Evolutionary conservation across 2,329 filamentous ascomycete genomes (phyloP).

Genomic region (Neopestalotiopsis clavispora): DNA sequence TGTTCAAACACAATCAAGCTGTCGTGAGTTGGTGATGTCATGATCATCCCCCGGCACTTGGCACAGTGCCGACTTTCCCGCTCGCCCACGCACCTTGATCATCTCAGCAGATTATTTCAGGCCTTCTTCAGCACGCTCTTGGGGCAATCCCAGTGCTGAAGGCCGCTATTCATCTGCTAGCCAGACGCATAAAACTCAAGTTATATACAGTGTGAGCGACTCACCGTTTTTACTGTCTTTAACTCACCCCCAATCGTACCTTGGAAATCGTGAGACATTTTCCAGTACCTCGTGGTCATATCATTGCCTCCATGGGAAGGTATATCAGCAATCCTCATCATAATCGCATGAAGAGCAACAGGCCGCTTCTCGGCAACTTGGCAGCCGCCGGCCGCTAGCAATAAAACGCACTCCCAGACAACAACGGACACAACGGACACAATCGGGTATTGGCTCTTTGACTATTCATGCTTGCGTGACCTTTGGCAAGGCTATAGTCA

Average conservation of each 20-base stretch:
- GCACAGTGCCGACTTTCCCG: background rate
- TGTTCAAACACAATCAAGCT: background rate
- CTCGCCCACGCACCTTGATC: background rate
- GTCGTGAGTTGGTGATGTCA: slow-evolving; percentile 6
- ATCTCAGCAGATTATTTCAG: background rate
- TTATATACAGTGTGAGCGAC: background rate
- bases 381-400: background rate
- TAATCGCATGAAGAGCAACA: slow-evolving; percentile 9
- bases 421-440: background rate
- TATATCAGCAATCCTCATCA: slow-evolving; percentile 16
- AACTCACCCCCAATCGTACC: background rate
- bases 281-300: slow-evolving; percentile 3
- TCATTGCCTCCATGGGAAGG: slow-evolving; percentile 14
- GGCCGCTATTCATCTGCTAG: background rate
- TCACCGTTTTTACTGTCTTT: background rate
- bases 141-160: background rate
- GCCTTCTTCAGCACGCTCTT: background rate
- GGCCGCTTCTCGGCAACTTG: background rate
- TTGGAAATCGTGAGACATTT: slow-evolving; percentile 6
- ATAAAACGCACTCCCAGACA: background rate
- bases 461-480: background rate
- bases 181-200: background rate
- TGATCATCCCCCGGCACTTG: slow-evolving; percentile 5
- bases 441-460: background rate
- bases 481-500: background rate